These are phyloP conservation scores for Cryptosporidium muris DNA, from an alignment of 169 alveolate genomes.

Conservation along the genomic window DNA sequence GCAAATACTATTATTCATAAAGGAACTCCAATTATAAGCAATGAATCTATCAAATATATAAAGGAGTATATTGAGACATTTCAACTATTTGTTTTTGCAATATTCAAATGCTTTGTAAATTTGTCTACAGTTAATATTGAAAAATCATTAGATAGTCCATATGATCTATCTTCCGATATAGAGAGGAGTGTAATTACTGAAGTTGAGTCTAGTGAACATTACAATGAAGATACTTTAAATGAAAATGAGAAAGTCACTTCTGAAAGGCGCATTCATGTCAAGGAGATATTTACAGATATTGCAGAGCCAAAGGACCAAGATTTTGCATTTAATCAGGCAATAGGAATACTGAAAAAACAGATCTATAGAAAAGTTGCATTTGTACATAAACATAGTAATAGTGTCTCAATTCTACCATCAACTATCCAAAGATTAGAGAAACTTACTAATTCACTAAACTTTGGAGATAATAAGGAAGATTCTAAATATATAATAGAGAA, in stretches of 20 bases:
- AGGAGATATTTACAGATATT: slow-evolving; percentile 11
- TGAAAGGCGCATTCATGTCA: slow-evolving; percentile 15
- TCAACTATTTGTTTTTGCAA: slow-evolving; percentile 27
- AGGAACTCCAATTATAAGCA: slow-evolving; percentile 50
- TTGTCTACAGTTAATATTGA: not conserved
- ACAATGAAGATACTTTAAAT: not conserved
- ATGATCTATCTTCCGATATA: too few species aligned
- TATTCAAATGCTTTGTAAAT: slow-evolving; percentile 7
- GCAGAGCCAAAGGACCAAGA: slow-evolving; percentile 20
- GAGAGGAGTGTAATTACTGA: too few species aligned
- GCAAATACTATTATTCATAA: slow-evolving; percentile 3
- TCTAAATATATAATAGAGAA: not conserved
- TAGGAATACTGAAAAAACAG: not conserved
- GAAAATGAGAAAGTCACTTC: not conserved
- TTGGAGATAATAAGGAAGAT: too few species aligned
- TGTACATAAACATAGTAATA: not conserved
- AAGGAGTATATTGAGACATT: slow-evolving; percentile 19
- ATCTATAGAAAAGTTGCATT: slow-evolving; percentile 30
- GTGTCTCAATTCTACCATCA: slow-evolving; percentile 30
- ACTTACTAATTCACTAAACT: slow-evolving; percentile 6
- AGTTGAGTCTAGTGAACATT: too few species aligned
- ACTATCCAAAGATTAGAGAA: slow-evolving; percentile 37
- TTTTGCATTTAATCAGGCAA: slow-evolving; percentile 1
- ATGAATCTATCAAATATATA: slow-evolving; percentile 6
- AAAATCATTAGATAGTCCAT: too few species aligned